A percentile compares a stretch with the other conserved stretches of the same genome.
These are phyloP conservation scores for Cornus suecica DNA, from an alignment of 148 eudicot species.

Conservation along the genomic window DNA sequence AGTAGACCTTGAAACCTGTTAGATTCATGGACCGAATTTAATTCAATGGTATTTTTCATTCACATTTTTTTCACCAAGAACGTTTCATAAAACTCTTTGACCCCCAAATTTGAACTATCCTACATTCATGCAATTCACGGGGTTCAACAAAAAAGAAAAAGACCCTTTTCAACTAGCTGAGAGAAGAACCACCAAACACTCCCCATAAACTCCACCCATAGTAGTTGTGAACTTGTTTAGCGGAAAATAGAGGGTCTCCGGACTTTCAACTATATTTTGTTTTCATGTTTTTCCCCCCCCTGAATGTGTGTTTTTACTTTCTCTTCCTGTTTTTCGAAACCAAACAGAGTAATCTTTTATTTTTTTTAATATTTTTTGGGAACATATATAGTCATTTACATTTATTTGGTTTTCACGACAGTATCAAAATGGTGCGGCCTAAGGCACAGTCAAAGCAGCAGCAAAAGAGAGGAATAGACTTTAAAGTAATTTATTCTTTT, in stretches of 20 bases:
- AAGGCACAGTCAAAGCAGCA: slow-evolving; percentile 56
- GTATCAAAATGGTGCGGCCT: slow-evolving; percentile 40
- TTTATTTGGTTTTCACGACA: background rate
- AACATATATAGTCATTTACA: background rate
- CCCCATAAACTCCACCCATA: no score
- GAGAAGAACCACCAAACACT: no score
- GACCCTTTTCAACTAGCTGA: no score
- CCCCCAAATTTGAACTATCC: no score
- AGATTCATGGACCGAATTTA: no score
- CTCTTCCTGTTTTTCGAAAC: background rate
- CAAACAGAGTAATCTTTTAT: background rate
- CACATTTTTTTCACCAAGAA: no score
- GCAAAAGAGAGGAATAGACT: slow-evolving; percentile 56
- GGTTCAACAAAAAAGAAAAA: no score
- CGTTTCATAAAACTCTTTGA: no score
- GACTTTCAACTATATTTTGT: background rate
- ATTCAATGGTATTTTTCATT: no score
- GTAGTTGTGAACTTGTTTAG: background rate
- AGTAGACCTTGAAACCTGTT: no score
- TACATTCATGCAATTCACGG: no score
- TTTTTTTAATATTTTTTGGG: background rate
- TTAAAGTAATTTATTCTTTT: slow-evolving; percentile 39
- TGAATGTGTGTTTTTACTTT: background rate
- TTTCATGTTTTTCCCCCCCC: no score
- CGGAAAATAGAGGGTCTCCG: background rate